Evolutionary conservation across 768 basidiomycete genomes (phyloP), one percentile per base, ranked within the genome.

Genomic region (Coprinopsis strossmayeri): DNA sequence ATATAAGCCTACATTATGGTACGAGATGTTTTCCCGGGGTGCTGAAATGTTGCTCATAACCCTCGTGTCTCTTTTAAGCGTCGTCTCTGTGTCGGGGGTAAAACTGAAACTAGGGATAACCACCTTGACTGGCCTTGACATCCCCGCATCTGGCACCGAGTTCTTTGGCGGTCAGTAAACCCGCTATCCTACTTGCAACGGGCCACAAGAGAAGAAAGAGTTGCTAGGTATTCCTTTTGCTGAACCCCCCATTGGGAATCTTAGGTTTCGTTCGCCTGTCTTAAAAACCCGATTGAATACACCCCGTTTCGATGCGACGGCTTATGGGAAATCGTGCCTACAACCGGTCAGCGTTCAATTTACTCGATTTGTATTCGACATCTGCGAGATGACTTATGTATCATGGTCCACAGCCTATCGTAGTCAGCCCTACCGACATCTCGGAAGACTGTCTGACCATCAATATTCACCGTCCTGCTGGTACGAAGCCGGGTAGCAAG

Each of bases 361-460:
- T 45, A 18, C 23, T 18, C 11, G 32, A 5, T 5, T 15, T 17
- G 32, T 12, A 17, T 32, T 20, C 28, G n/a, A n/a, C n/a, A 21
- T 34, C 3, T 34, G 10, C 25, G 41, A 4, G 5, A 12, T 25
- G 25, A 43, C 20, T 13, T 21, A 24, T 17, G 10, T 27, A 12
- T 43, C 18, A n/a, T n/a, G n/a, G n/a, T n/a, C n/a, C n/a, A n/a
- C n/a, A 21, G 7, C 9, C 41, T 43, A 43, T 9, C 5, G 4
- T 23, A 13, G 24, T 9, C 61, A 25, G 54, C 69, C 60, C 11
- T 9, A 38, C 7, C 9, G 11, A 38, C 37, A 38, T 32, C 30
- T 76, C 77, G 20, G 80, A 82, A 58, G 79, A 82, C 52, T 82
- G 78, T 55, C 61, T 83, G 45, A 79, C 77, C 17, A 64, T 82